Evolutionary conservation across 1,284 basidiomycete species (phyloP).

Genomic region (Microstroma glucosiphilum): DNA sequence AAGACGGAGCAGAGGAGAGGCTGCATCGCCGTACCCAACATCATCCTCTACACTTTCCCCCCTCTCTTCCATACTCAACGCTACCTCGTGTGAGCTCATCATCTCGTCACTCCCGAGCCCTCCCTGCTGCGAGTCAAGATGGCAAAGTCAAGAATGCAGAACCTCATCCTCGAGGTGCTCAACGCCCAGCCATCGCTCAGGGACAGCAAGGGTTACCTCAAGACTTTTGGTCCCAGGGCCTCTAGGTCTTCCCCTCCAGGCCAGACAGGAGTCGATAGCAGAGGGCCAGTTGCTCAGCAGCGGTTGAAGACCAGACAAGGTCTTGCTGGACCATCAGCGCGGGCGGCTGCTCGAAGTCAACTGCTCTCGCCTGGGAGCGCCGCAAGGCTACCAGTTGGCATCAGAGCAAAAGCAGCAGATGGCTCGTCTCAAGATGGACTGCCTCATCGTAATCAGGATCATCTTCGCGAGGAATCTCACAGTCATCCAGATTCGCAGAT

Average conservation of each 20-base stretch:
- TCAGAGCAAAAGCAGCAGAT: neutral
- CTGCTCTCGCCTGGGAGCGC: no score
- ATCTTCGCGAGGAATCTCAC: neutral
- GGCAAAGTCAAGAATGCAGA: slow-evolving; percentile 58
- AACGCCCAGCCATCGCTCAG: slow-evolving; percentile 84
- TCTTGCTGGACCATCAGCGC: slow-evolving; percentile 8
- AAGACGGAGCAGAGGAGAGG: no score
- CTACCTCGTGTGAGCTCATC: no score
- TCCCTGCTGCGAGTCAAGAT: slow-evolving; percentile 13
- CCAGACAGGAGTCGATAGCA: slow-evolving; percentile 22
- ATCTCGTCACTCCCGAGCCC: neutral
- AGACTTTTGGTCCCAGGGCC: slow-evolving; percentile 63
- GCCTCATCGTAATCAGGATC: no score
- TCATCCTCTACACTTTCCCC: no score
- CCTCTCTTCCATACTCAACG: no score
- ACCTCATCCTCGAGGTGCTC: slow-evolving; percentile 91
- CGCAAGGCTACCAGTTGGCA: neutral
- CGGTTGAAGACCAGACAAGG: slow-evolving; percentile 1
- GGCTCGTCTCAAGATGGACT: neutral
- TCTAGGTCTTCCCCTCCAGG: slow-evolving; percentile 52
- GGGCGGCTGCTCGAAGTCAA: neutral
- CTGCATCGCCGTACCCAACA: no score
- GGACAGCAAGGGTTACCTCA: slow-evolving; percentile 82
- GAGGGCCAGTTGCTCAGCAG: no score
- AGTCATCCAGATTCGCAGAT: slow-evolving; percentile 1